Percentiles rank a stretch among this genome's conserved stretches.
Conservation (phyloP, 192 early-diverging fungal genomes). For the Coemansia sp. region DNA sequence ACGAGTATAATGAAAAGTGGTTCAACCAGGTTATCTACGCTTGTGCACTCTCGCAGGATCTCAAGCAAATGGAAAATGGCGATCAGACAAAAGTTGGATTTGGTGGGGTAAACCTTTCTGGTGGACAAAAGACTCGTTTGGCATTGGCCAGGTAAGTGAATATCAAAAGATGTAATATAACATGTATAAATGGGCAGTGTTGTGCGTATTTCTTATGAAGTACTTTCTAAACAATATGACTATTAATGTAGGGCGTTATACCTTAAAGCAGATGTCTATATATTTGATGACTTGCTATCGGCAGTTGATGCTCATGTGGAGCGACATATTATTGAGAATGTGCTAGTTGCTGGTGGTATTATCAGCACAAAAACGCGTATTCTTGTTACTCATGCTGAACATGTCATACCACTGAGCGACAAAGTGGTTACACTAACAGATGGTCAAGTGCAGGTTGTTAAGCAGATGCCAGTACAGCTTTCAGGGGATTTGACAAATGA, state of each 20-base stretch:
- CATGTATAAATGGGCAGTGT: not conserved
- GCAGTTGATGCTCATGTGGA: too few relatives aligned
- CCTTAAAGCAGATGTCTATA: too few relatives aligned
- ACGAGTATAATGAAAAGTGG: constrained; percentile 29
- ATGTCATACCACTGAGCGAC: too few relatives aligned
- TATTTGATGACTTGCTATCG: too few relatives aligned
- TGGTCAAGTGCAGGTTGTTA: constrained; percentile 2
- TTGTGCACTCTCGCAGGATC: constrained; percentile 33
- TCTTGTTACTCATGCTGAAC: too few relatives aligned
- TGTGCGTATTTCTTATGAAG: not conserved
- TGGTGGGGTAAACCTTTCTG: constrained; percentile 59
- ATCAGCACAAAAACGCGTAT: too few relatives aligned
- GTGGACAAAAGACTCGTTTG: constrained; percentile 66
- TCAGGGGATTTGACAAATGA: not conserved
- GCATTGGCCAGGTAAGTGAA: constrained; percentile 55
- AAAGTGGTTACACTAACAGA: constrained; percentile 19
- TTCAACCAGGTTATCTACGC: constrained; percentile 6
- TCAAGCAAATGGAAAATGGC: constrained; percentile 8
- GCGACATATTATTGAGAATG: too few relatives aligned
- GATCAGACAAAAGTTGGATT: constrained; percentile 60
- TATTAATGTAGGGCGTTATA: constrained; percentile 62
- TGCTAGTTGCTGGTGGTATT: too few relatives aligned
- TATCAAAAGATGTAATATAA: not conserved
- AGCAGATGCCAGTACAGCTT: constrained; percentile 8
- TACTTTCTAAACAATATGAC: not conserved